phyloP scores from a whole-genome alignment of 1,139 yeast genomes.

The Taiozyma sp. region DNA sequence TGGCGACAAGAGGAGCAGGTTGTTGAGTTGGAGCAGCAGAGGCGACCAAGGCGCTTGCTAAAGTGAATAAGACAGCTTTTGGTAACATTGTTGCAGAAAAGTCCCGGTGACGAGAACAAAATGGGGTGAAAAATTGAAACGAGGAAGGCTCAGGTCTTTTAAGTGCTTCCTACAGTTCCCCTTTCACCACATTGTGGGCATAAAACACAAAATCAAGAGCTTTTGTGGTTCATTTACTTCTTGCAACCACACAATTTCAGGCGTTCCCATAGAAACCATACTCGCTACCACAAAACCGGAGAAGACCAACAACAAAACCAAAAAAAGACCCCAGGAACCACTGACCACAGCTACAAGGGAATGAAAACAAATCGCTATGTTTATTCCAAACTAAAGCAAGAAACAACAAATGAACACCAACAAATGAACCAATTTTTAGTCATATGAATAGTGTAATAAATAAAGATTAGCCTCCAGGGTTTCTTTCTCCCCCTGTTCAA shows the following conservation, averaged over 20 bases:
- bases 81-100: constrained; percentile 6
- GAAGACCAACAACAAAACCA: neutral
- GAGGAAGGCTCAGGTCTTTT: neutral
- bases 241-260: neutral
- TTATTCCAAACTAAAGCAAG: neutral
- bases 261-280: neutral
- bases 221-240: neutral
- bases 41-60: constrained; percentile 9
- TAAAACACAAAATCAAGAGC: neutral
- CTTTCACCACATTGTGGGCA: neutral
- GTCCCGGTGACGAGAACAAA: neutral
- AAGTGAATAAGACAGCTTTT: constrained; percentile 4
- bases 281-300: neutral
- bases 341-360: neutral
- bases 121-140: neutral
- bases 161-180: neutral
- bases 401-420: neutral
- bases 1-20: constrained; percentile 35
- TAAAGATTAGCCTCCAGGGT: neutral
- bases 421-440: neutral
- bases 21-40: constrained; percentile 21
- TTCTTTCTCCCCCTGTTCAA: neutral
- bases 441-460: neutral
- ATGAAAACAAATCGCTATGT: neutral
- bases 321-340: neutral